phyloP scores from a whole-genome alignment of 2,329 filamentous ascomycete genomes.

The Xylaria sp. region DNA sequence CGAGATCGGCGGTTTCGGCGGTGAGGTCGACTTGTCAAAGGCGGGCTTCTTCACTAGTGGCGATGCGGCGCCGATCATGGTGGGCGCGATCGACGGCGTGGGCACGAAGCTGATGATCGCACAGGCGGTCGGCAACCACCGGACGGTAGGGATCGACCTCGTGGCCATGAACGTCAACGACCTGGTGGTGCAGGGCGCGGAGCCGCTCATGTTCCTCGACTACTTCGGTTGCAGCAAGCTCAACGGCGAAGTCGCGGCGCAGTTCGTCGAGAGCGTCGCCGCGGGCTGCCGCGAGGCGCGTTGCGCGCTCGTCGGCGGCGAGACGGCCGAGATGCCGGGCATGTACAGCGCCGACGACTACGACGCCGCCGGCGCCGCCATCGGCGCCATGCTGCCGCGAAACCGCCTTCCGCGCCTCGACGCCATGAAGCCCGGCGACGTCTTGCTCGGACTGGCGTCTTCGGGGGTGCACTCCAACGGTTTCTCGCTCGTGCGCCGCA shows the following conservation, averaged over 20 bases:
- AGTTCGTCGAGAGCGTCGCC: constrained; percentile 93
- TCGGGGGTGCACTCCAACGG: constrained; percentile 95
- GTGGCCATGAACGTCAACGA: constrained; percentile 99
- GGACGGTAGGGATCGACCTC: constrained; percentile 95
- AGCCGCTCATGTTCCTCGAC: constrained; percentile 96
- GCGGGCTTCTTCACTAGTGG: constrained; percentile 70
- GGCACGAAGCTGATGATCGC: constrained; percentile 98
- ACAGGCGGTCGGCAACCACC: constrained; percentile 87
- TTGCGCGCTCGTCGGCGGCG: constrained; percentile 93
- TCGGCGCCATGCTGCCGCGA: constrained; percentile 79
- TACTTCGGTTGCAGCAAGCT: constrained; percentile 96
- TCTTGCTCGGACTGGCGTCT: constrained; percentile 86
- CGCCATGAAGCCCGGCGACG: constrained; percentile 82
- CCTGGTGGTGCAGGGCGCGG: constrained; percentile 93
- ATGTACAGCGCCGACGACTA: constrained; percentile 92
- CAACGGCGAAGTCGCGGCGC: constrained; percentile 78
- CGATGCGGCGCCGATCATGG: constrained; percentile 76
- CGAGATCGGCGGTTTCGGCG: constrained; percentile 95
- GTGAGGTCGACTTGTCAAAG: constrained; percentile 80
- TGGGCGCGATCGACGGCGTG: constrained; percentile 96
- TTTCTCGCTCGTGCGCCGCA: constrained; percentile 94
- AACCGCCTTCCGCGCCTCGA: constrained; percentile 79
- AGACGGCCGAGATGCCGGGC: constrained; percentile 98
- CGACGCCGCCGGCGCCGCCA: constrained; percentile 89
- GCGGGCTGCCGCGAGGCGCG: constrained; percentile 85